Percentiles rank a stretch among this genome's conserved stretches.
phyloP scores from a whole-genome alignment of 2,329 filamentous ascomycete genomes.

The Cadophora luteo-olivacea region DNA sequence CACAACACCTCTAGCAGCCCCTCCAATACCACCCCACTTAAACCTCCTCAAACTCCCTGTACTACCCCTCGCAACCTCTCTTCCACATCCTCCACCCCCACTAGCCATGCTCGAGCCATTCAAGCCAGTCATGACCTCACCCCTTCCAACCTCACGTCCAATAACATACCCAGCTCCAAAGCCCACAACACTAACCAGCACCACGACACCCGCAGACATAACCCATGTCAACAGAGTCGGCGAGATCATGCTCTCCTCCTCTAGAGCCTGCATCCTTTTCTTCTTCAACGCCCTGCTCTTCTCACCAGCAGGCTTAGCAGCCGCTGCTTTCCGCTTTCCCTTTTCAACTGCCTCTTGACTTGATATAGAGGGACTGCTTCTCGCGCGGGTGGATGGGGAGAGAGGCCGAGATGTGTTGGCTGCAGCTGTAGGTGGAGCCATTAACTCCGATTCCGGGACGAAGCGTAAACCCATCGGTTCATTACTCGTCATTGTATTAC shows the following conservation, averaged over 20 bases:
- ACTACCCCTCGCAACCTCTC: slow-evolving; percentile 35
- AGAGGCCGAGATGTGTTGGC: slow-evolving; percentile 40
- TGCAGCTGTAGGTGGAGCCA: slow-evolving; percentile 44
- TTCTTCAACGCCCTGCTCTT: slow-evolving; percentile 56
- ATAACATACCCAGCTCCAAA: slow-evolving; percentile 74
- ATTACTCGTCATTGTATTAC: slow-evolving; percentile 29
- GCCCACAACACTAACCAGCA: slow-evolving; percentile 71
- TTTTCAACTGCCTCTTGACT: slow-evolving; percentile 49
- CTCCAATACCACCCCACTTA: slow-evolving; percentile 42
- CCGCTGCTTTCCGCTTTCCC: slow-evolving; percentile 54
- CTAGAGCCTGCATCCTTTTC: slow-evolving; percentile 48
- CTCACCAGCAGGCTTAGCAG: slow-evolving; percentile 32
- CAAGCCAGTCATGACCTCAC: slow-evolving; percentile 52
- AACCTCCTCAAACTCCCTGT: slow-evolving; percentile 40
- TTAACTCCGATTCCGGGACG: slow-evolving; percentile 66
- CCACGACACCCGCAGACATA: slow-evolving; percentile 70
- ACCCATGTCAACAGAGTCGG: slow-evolving; percentile 69
- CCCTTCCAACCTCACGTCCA: slow-evolving; percentile 68
- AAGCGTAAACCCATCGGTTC: slow-evolving; percentile 60
- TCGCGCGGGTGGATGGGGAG: slow-evolving; percentile 36
- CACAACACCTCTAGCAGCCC: slow-evolving; percentile 38
- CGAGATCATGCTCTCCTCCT: slow-evolving; percentile 53
- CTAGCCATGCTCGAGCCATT: slow-evolving; percentile 33
- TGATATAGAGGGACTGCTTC: slow-evolving; percentile 36
- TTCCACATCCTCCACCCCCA: slow-evolving; percentile 37